These are phyloP conservation scores for Bisporella sp. DNA, from an alignment of 2,329 filamentous ascomycete genomes.

Conservation along the genomic window DNA sequence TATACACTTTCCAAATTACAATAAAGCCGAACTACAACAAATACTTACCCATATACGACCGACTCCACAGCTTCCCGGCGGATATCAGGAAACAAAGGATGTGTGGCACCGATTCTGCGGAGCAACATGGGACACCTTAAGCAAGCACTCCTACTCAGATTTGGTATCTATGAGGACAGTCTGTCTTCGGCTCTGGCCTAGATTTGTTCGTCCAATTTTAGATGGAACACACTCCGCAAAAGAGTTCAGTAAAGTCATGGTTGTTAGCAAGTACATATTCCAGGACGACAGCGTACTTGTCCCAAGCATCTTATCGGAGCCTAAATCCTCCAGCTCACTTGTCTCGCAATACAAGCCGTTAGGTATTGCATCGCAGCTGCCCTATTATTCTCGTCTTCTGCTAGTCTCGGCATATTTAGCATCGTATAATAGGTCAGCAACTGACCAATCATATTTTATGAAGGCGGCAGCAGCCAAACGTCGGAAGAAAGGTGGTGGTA, in stretches of 20 bases:
- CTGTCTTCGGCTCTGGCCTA: constrained; percentile 73
- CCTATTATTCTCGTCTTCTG: constrained; percentile 66
- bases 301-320: constrained; percentile 47
- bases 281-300: constrained; percentile 66
- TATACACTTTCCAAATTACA: constrained; percentile 79
- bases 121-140: constrained; percentile 81
- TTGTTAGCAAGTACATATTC: constrained; percentile 61
- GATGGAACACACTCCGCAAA: constrained; percentile 61
- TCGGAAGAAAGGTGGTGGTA: constrained; percentile 36
- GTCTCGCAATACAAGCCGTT: constrained; percentile 8
- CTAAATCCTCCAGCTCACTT: constrained; percentile 12
- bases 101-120: constrained; percentile 76
- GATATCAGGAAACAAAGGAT: constrained; percentile 49
- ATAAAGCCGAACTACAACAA: constrained; percentile 67
- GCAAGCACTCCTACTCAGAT: constrained; percentile 73
- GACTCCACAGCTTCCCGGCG: constrained; percentile 37
- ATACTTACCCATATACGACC: constrained; percentile 59
- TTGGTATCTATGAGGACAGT: constrained; percentile 64
- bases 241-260: constrained; percentile 79
- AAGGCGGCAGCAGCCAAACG: constrained; percentile 30
- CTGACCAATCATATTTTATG: constrained; percentile 70
- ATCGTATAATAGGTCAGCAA: constrained; percentile 69
- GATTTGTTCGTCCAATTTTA: constrained; percentile 72
- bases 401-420: constrained; percentile 74
- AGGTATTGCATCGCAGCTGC: constrained; percentile 50